phyloP scores from a whole-genome alignment of 345 rosid species.

The Hevea brasiliensis region DNA sequence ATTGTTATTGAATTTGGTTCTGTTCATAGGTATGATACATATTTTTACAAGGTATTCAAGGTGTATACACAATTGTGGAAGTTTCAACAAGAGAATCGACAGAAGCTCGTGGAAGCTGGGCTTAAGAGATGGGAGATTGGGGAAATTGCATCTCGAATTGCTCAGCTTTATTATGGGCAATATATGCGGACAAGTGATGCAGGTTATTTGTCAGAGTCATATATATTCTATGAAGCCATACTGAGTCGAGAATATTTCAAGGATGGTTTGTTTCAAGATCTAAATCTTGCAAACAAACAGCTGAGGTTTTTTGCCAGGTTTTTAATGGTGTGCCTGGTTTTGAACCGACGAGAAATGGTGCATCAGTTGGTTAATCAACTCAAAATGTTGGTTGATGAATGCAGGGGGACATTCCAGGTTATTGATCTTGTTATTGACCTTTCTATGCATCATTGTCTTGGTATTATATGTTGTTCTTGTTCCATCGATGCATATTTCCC shows the following conservation, averaged over 20 bases:
- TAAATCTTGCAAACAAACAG: slow-evolving; percentile 85
- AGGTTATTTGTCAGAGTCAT: slow-evolving; percentile 73
- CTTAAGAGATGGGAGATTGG: slow-evolving; percentile 98
- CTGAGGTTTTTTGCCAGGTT: slow-evolving; percentile 87
- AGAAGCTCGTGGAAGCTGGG: slow-evolving; percentile 86
- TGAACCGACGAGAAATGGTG: slow-evolving; percentile 75
- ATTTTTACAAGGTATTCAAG: slow-evolving; percentile 94
- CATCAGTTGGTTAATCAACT: slow-evolving; percentile 81
- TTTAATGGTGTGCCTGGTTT: slow-evolving; percentile 86
- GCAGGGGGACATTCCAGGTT: slow-evolving; percentile 90
- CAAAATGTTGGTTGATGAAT: slow-evolving; percentile 79
- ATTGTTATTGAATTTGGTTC: slow-evolving; percentile 9
- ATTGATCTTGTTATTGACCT: slow-evolving; percentile 8
- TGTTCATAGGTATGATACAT: slow-evolving; percentile 68
- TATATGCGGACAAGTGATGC: slow-evolving; percentile 90
- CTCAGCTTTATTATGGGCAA: slow-evolving; percentile 91
- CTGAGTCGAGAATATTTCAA: slow-evolving; percentile 80
- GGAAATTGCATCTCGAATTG: slow-evolving; percentile 91
- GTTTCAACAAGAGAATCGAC: slow-evolving; percentile 93
- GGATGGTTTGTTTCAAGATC: slow-evolving; percentile 79
- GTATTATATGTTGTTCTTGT: neutral
- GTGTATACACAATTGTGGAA: slow-evolving; percentile 97
- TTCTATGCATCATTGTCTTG: neutral
- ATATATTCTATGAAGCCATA: slow-evolving; percentile 86
- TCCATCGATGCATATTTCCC: neutral